Conservation (phyloP, 768 basidiomycete species). For the Vishniacozyma victoriae region DNA sequence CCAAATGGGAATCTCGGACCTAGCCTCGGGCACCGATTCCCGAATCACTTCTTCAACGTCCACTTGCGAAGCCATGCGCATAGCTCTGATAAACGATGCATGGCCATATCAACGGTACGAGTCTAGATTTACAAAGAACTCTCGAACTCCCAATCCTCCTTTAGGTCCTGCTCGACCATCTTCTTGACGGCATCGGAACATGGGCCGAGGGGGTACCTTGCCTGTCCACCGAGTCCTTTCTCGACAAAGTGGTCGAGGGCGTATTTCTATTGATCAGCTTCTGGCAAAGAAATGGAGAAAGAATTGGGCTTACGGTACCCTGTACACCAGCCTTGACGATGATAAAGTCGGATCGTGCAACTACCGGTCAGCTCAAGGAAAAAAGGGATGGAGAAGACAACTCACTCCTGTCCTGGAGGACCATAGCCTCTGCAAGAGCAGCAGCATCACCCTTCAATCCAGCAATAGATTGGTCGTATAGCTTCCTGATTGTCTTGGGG, state of each 20-base stretch:
- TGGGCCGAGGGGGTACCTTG: constrained; percentile 43
- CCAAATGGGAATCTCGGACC: too few relatives aligned
- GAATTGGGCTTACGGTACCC: constrained; percentile 30
- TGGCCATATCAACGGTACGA: neutral
- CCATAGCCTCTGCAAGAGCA: constrained; percentile 41
- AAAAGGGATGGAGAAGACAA: neutral
- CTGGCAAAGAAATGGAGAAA: neutral
- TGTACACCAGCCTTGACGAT: constrained; percentile 47
- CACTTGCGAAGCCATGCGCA: too few relatives aligned
- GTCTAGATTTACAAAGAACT: constrained; percentile 14
- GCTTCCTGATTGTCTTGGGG: constrained; percentile 49
- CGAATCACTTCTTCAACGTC: too few relatives aligned
- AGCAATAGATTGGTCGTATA: constrained; percentile 43
- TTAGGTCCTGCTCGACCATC: constrained; percentile 44
- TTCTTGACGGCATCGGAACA: constrained; percentile 36
- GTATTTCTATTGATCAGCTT: constrained; percentile 33
- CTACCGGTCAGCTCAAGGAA: constrained; percentile 3
- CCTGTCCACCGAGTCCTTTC: constrained; percentile 43
- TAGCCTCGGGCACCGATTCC: too few relatives aligned
- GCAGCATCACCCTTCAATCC: constrained; percentile 42
- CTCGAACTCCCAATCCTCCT: constrained; percentile 44
- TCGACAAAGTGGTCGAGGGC: constrained; percentile 44
- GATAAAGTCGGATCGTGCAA: constrained; percentile 46
- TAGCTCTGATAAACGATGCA: too few relatives aligned
- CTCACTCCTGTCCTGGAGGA: constrained; percentile 43